Percentiles rank a stretch among this genome's conserved stretches.
These are phyloP conservation scores for Dendrobium chrysotoxum DNA, from an alignment of 106 monocot genomes.

Conservation along the genomic window DNA sequence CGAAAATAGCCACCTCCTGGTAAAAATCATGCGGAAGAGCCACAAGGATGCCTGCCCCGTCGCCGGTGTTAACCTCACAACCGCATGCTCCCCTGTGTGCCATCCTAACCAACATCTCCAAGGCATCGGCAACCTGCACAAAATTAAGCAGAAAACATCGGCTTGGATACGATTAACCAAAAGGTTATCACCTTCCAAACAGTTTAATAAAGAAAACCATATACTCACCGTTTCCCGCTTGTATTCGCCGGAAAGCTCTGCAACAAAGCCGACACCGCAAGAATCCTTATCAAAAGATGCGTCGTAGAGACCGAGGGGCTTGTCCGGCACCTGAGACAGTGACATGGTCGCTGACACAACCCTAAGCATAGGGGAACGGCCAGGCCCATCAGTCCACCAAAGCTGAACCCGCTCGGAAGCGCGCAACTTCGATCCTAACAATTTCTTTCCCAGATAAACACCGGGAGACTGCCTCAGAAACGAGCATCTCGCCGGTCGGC, in stretches of 20 bases:
- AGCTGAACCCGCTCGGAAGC: slow-evolving; percentile 36
- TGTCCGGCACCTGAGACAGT: slow-evolving; percentile 86
- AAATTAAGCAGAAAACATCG: not conserved
- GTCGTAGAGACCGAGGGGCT: slow-evolving; percentile 88
- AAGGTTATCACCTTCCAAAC: not conserved
- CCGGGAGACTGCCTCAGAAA: slow-evolving; percentile 16
- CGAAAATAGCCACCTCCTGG: slow-evolving; percentile 40
- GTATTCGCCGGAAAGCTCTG: slow-evolving; percentile 77
- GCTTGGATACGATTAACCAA: not conserved
- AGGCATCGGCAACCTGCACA: slow-evolving; percentile 73
- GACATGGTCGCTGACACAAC: slow-evolving; percentile 50
- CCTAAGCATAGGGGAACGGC: slow-evolving; percentile 31
- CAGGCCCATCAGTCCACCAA: slow-evolving; percentile 54
- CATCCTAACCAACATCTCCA: slow-evolving; percentile 96
- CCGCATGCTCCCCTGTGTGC: slow-evolving; percentile 97
- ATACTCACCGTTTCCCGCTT: slow-evolving; percentile 73
- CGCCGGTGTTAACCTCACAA: slow-evolving; percentile 96
- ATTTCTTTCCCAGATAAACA: slow-evolving; percentile 33
- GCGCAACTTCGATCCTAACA: slow-evolving; percentile 39
- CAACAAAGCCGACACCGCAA: slow-evolving; percentile 94
- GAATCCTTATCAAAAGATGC: slow-evolving; percentile 89
- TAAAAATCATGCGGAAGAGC: slow-evolving; percentile 85
- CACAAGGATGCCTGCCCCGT: slow-evolving; percentile 95
- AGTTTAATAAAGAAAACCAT: not conserved
- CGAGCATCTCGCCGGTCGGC: slow-evolving; percentile 24